phyloP scores from a whole-genome alignment of 2,329 filamentous ascomycete species.

The Trichothecium roseum region DNA sequence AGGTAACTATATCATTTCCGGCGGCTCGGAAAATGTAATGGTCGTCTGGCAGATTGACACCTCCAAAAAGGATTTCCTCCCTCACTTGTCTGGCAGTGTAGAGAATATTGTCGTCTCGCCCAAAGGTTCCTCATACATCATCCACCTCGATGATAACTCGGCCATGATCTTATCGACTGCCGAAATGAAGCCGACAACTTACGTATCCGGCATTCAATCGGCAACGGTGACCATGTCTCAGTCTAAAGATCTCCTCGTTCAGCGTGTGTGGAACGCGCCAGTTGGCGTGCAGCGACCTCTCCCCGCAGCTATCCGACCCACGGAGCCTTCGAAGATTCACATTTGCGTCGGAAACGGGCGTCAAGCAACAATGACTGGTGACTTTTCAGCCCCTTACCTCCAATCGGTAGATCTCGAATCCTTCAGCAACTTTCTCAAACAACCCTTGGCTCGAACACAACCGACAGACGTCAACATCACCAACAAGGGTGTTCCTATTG shows the following conservation, averaged over 20 bases:
- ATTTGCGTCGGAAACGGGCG: slow-evolving; percentile 56
- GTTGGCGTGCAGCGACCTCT: slow-evolving; percentile 37
- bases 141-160: slow-evolving; percentile 88
- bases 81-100: slow-evolving; percentile 80
- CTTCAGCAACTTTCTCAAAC: slow-evolving; percentile 69
- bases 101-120: slow-evolving; percentile 77
- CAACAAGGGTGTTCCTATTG: slow-evolving; percentile 58
- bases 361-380: slow-evolving; percentile 41
- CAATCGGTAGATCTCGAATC: slow-evolving; percentile 82
- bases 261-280: slow-evolving; percentile 36
- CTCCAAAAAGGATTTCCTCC: slow-evolving; percentile 68
- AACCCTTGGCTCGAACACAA: slow-evolving; percentile 82
- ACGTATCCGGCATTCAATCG: slow-evolving; percentile 73
- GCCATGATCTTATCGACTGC: slow-evolving; percentile 82
- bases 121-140: slow-evolving; percentile 66
- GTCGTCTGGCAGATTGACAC: slow-evolving; percentile 93
- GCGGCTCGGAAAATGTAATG: slow-evolving; percentile 79
- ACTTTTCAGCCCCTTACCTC: slow-evolving; percentile 47
- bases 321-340: slow-evolving; percentile 52
- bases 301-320: slow-evolving; percentile 53
- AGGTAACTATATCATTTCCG: slow-evolving; percentile 92
- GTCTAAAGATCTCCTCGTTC: slow-evolving; percentile 42
- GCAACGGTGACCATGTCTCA: slow-evolving; percentile 38
- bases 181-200: slow-evolving; percentile 75
- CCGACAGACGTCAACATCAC: slow-evolving; percentile 71